Evolutionary conservation across 2,329 filamentous ascomycete species (phyloP).

Genomic region (Xylaria multiplex): DNA sequence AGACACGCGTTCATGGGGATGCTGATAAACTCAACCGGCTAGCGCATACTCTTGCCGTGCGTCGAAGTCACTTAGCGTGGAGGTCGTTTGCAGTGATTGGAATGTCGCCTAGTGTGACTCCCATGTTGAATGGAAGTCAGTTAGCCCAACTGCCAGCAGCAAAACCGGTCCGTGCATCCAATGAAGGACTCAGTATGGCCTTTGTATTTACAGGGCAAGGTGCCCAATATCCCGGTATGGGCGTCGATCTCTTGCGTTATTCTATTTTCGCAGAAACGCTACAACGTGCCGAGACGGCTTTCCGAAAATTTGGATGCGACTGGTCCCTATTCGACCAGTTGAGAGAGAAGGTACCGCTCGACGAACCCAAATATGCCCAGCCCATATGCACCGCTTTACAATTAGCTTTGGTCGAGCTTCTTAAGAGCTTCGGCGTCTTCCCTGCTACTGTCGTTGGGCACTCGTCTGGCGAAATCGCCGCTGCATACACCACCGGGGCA

Average conservation of each 20-base stretch:
- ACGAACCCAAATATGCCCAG: constrained; percentile 16
- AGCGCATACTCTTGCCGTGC: constrained; percentile 40
- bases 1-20: neutral
- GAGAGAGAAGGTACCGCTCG: neutral
- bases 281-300: too few relatives aligned
- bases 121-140: too few relatives aligned
- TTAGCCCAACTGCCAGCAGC: too few relatives aligned
- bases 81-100: constrained; percentile 31
- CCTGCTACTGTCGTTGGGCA: constrained; percentile 16
- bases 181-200: too few relatives aligned
- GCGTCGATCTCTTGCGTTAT: constrained; percentile 13
- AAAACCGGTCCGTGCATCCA: too few relatives aligned
- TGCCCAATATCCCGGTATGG: constrained; percentile 15
- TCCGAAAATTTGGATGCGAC: neutral
- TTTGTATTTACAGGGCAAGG: constrained; percentile 14
- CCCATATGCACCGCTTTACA: constrained; percentile 15
- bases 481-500: constrained; percentile 13
- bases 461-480: constrained; percentile 21
- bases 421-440: neutral
- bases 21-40: constrained; percentile 28
- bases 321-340: constrained; percentile 6
- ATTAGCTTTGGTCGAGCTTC: constrained; percentile 17
- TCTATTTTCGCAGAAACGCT: neutral
- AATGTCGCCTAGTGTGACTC: too few relatives aligned
- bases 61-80: constrained; percentile 41